Evolutionary conservation across 345 rosid genomes (phyloP), one percentile per base, ranked within the genome.

Genomic region (Eucalyptus leucophloia): DNA sequence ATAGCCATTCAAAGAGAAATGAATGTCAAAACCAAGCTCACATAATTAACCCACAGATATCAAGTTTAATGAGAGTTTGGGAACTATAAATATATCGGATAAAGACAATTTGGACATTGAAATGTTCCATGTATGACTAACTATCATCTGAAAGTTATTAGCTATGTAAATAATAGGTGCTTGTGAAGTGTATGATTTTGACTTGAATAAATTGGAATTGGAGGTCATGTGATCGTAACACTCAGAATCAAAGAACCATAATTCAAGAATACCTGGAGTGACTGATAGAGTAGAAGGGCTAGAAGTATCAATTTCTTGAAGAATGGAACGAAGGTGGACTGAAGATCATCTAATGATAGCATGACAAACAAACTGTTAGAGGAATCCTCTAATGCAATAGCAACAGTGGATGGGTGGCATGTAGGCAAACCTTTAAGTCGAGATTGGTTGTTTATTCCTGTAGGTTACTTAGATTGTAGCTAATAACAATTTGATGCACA

Each of bases 341-440:
- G 3, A 62, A 62, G 18, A 62, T 30, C 18, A 14, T 62, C 18
- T 30, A 62, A 7, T 62, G 72, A 30, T 14, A 62, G 17, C 16
- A 16, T 62, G 17, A n/a, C 5, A 7, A 34, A 65, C 17, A 18
- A 65, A 62, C 3, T 15, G 1, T 65, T n/a, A 8, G 1, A 65
- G 10, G 40, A 65, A 65, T 15, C 77, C 40, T 65, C 19, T 14
- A 65, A 15, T 6, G 6, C 34, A n/a, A 18, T 3, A n/a, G 0
- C 6, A 65, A 16, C 0, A n/a, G 2, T 65, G 77, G 77, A 8
- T 15, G 40, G 23, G 23, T 17, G 34, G 34, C 11, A 8, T n/a
- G 9, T 9, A 15, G 17, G 21, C 9, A 9, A 7, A n/a, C 77
- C 21, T 65, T 0, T 15, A 7, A 65, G 15, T 3, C 6, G 1